Evolutionary conservation across 2,329 filamentous ascomycete species (phyloP).

Genomic region (Metarhizium humberi): DNA sequence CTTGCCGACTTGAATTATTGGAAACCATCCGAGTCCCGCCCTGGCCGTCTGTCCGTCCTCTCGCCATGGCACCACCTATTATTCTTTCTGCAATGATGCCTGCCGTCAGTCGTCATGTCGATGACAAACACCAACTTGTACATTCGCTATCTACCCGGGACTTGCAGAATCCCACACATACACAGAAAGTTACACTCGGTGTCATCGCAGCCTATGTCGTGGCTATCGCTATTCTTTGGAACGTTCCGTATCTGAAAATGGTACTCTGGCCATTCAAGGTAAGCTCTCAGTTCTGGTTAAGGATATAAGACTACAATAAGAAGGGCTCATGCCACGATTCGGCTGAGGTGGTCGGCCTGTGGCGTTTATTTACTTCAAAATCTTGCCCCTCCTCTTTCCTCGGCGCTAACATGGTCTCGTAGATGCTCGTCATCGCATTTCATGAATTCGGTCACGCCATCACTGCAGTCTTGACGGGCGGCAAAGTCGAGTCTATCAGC

Average conservation of each 20-base stretch:
- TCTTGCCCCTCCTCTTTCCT: neutral
- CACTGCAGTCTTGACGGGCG: conserved; percentile 62
- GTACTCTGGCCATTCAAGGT: conserved; percentile 77
- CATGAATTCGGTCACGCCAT: conserved; percentile 74
- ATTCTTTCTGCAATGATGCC: neutral
- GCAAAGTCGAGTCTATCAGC: conserved; percentile 63
- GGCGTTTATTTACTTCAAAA: too few species aligned
- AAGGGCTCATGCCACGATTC: too few species aligned
- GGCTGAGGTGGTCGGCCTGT: neutral
- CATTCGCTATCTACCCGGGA: conserved; percentile 36
- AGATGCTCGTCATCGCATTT: conserved; percentile 79
- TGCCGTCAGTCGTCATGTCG: conserved; percentile 4
- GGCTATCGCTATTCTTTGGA: conserved; percentile 69
- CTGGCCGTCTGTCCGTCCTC: neutral
- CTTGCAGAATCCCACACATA: conserved; percentile 51
- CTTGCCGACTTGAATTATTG: neutral
- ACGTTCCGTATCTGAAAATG: conserved; percentile 66
- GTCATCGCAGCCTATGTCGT: conserved; percentile 65
- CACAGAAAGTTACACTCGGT: conserved; percentile 61
- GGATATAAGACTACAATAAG: too few species aligned
- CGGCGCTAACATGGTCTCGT: neutral
- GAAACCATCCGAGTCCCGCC: neutral
- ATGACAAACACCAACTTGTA: conserved; percentile 1
- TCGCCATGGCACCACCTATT: conserved; percentile 4
- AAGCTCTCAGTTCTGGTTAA: conserved; percentile 7